Evolutionary conservation across 352 stramenopile genomes (phyloP), one percentile per base, ranked within the genome.

Genomic region (Phytophthora megakarya): DNA sequence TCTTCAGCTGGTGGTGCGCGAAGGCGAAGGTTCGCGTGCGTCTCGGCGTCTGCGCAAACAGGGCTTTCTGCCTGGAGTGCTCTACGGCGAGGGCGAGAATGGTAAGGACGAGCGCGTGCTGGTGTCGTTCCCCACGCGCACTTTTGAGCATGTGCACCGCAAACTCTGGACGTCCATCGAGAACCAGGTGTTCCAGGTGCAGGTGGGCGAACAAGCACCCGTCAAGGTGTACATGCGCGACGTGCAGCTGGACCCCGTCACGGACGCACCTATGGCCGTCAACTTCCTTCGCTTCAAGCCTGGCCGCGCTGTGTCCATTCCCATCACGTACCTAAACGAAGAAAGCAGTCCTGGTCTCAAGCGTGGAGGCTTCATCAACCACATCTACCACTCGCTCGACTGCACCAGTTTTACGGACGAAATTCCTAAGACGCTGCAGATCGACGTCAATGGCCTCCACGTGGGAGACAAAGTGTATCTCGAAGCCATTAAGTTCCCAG

Each of bases 251-350:
- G 78, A 96, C 60, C 83, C 84, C 30, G 87, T 96, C 22, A 95
- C 76, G 51, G 88, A 96, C 47, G 70, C 79, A 44, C 86, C 88
- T 11, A 18, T 95, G 40, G 70, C 84, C 32, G 89, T 96, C 44
- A 98, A 98, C 80, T 98, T 97, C 66, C 72, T 97, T 42, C 84
- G 95, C 33, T 98, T 96, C 72, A 92, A 97, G 69, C 84, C 93
- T 6, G 89, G 85, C 16, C 88, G 94, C 69, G 92, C 88, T 35
- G 83, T 98, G 26, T 85, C 85, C 35, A 96, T 98, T 61, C 95
- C 95, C 25, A 86, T 98, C 59, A 85, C 76, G 49, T 96, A 96
- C 68, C 65, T 98, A 58, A 98, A 98, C 64, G 81, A 97, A 53
- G 95, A 98, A 81, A 88, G 95, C 47, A 96, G 80, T 32, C 92